A percentile compares a stretch with the other conserved stretches of the same genome.
phyloP scores from a whole-genome alignment of 2,329 filamentous ascomycete genomes.

The Microsporum ferrugineum region DNA sequence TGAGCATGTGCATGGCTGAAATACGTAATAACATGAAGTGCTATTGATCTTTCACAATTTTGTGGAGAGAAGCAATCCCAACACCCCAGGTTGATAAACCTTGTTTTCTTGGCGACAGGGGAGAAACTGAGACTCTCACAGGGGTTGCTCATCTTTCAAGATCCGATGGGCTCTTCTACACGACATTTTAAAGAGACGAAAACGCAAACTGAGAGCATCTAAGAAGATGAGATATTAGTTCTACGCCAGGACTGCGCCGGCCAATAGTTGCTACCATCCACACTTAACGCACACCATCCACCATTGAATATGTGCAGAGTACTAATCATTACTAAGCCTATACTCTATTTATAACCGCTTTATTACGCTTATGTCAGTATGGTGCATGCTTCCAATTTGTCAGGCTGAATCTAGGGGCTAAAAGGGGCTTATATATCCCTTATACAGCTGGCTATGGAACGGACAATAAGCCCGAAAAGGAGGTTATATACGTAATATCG shows the following conservation, averaged over 20 bases:
- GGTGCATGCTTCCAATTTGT: neutral
- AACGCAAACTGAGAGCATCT: too few species aligned
- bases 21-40: too few species aligned
- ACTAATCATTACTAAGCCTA: neutral
- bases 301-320: neutral
- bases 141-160: too few species aligned
- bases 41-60: too few species aligned
- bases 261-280: neutral
- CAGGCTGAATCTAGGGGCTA: neutral
- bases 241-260: too few species aligned
- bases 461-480: neutral
- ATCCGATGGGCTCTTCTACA: too few species aligned
- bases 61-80: too few species aligned
- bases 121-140: too few species aligned
- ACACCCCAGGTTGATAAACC: too few species aligned
- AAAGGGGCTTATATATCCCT: neutral
- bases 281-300: neutral
- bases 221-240: too few species aligned
- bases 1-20: neutral
- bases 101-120: too few species aligned
- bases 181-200: too few species aligned
- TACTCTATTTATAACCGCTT: neutral
- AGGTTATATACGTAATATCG: neutral
- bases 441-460: neutral
- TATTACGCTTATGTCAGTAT: neutral